Evolutionary conservation across 257 asterid species (phyloP), one percentile per base, ranked within the genome.

Genomic region (Osmanthus fragrans): DNA sequence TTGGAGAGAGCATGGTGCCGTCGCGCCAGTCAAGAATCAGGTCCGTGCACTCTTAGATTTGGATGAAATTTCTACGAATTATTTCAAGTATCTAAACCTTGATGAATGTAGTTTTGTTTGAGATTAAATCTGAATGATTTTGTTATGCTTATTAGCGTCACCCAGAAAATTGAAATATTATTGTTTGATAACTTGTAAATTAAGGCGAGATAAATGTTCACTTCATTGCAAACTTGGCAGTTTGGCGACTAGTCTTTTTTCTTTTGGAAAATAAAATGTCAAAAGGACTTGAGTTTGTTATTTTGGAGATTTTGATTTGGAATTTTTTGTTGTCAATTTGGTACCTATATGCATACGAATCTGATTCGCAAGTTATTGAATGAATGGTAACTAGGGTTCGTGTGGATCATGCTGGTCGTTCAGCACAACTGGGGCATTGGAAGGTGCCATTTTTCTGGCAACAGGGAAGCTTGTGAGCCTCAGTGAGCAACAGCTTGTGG

Each of bases 341-440:
- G 27, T 77, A 30, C 54, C 30, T 27, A 68, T 56, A 37, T 63
- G 64, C 23, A 13, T 58, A 7, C 29, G 21, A 10, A 49, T 49
- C 70, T 80, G 37, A 7, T 66, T 36, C 60, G 7, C 23, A 73
- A 68, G 68, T 68, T 73, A 49, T 27, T 77, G 67, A 47, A 56
- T 77, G 75, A 60, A 32, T 73, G 33, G 33, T 36, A 68, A 64
- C 6, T 71, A 93, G 98, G 98, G 97, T 13, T 80, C 94, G 0
- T 93, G 98, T 80, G 98, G 98, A 36, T 91, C 98, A 21, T 91
- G 98, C 89, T 93, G 98, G 98, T 87, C 96, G 9, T 93, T 93
- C 76, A 93, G 97, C 85, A 84, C 97, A 34, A 89, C 96, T 0
- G 98, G 98, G 72, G 98, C 97, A n/a, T 71, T 93, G 80, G 98